Evolutionary conservation across 2,329 filamentous ascomycete genomes (phyloP), one percentile per base, ranked within the genome.

Genomic region (Apiospora malaysiana): DNA sequence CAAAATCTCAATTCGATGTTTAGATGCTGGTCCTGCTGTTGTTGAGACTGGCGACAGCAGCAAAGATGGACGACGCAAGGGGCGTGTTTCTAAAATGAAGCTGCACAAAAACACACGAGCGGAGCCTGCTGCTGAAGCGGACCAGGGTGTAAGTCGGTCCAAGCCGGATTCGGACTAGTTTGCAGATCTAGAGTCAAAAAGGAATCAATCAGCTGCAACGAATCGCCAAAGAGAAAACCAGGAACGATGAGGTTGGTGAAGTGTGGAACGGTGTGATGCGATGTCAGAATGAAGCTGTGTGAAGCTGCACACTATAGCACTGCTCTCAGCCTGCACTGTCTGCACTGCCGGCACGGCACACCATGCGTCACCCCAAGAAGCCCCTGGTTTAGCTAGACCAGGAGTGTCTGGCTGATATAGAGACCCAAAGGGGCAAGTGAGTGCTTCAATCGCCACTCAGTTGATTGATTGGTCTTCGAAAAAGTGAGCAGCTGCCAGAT

Each of bases 151-250:
- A n/a, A n/a, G 18, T 7, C 9, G 5, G 46, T 9, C 46, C 51
- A 69, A 47, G 51, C 71, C 66, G 32, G 27, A 68, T 70, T 18
- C n/a, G 68, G 47, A 56, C 69, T 72, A 72, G 66, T 21, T 49
- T 43, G 63, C 67, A 45, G 66, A 70, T 70, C 71, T 72, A 70
- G 66, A 56, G 65, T 66, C 46, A 46, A 68, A 47, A 70, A 69
- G 27, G 51, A 40, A 67, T 72, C 66, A 68, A 72, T 72, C 51
- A 72, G 69, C 69, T 70, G 68, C 69, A 59, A 69, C 21, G 65
- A 66, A 56, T 51, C 63, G 40, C 32, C 27, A 68, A 49, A 68
- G 43, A 42, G 67, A 68, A 40, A 67, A 68, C 32, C 67, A 25
- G 32, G 45, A 47, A 47, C 32, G 49, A 68, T 37, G 69, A 68